Percentiles rank a stretch among this genome's conserved stretches.
phyloP scores from a whole-genome alignment of 345 rosid species.

The Salix caprea region DNA sequence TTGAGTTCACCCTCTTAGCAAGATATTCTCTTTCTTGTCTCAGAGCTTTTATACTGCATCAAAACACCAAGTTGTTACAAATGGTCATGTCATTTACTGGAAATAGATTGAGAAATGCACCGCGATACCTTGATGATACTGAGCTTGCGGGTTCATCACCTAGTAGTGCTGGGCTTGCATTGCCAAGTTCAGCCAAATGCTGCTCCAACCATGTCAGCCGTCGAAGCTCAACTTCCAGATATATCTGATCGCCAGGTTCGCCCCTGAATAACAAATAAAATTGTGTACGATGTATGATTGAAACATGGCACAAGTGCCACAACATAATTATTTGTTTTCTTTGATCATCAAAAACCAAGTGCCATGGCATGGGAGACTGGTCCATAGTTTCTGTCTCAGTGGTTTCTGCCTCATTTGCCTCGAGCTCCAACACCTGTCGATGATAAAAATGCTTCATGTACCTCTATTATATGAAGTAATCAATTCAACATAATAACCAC shows the following conservation, averaged over 20 bases:
- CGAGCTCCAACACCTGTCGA: slow-evolving; percentile 73
- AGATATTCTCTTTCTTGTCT: slow-evolving; percentile 86
- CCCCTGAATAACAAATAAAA: slow-evolving; percentile 80
- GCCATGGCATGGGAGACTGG: slow-evolving; percentile 69
- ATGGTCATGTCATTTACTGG: neutral
- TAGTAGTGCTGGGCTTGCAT: slow-evolving; percentile 89
- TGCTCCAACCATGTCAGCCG: slow-evolving; percentile 91
- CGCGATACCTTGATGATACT: slow-evolving; percentile 69
- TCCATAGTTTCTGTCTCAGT: slow-evolving; percentile 35
- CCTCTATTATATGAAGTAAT: neutral
- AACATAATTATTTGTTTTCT: slow-evolving; percentile 85
- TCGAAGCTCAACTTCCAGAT: slow-evolving; percentile 85
- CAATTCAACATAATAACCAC: neutral
- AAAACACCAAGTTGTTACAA: neutral
- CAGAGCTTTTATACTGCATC: slow-evolving; percentile 65
- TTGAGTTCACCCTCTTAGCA: slow-evolving; percentile 73
- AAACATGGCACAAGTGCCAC: slow-evolving; percentile 95
- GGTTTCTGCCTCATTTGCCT: slow-evolving; percentile 46
- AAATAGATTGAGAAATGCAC: neutral
- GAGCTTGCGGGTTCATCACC: slow-evolving; percentile 90
- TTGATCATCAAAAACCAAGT: slow-evolving; percentile 67
- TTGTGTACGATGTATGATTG: slow-evolving; percentile 83
- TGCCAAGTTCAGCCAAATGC: slow-evolving; percentile 88
- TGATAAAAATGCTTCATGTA: neutral
- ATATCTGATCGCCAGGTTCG: slow-evolving; percentile 78